Conservation (phyloP, 2,329 filamentous ascomycete genomes). For the Paracoccidioides lutzii region DNA sequence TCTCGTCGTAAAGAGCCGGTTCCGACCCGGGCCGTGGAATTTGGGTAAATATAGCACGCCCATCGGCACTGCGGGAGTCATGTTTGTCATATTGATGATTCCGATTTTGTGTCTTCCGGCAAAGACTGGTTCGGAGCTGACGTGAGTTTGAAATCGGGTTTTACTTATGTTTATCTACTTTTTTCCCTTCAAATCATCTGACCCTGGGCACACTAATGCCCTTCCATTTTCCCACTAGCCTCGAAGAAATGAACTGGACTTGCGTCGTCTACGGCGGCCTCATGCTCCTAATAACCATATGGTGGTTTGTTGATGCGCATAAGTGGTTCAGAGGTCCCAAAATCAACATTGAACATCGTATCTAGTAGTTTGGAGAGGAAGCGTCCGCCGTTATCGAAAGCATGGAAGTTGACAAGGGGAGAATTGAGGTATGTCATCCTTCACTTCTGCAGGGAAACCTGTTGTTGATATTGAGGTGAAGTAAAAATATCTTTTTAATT, state of each 20-base stretch:
- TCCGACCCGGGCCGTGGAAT: slow-evolving; percentile 57
- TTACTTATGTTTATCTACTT: background rate
- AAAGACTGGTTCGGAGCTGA: slow-evolving; percentile 42
- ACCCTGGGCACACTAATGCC: background rate
- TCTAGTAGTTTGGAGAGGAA: background rate
- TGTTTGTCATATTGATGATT: slow-evolving; percentile 53
- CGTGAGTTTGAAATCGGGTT: slow-evolving; percentile 16
- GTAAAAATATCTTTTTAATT: background rate
- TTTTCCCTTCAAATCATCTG: slow-evolving; percentile 3
- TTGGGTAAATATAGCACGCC: slow-evolving; percentile 47
- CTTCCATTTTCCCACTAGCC: slow-evolving; percentile 13
- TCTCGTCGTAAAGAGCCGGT: slow-evolving; percentile 43
- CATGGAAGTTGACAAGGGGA: background rate
- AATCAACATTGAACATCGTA: slow-evolving; percentile 48
- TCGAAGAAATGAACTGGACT: slow-evolving; percentile 54
- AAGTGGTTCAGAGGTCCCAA: slow-evolving; percentile 61
- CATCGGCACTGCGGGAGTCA: slow-evolving; percentile 44
- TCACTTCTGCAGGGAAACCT: background rate
- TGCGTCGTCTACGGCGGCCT: slow-evolving; percentile 52
- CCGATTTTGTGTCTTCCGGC: slow-evolving; percentile 55
- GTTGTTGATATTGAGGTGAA: background rate
- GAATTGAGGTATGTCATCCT: no score
- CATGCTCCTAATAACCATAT: slow-evolving; percentile 46
- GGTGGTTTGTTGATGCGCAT: slow-evolving; percentile 51
- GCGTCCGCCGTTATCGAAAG: background rate